A percentile compares a stretch with the other conserved stretches of the same genome.
These are phyloP conservation scores for Exophiala phaeomuriformis DNA, from an alignment of 2,329 filamentous ascomycete species.

Conservation along the genomic window DNA sequence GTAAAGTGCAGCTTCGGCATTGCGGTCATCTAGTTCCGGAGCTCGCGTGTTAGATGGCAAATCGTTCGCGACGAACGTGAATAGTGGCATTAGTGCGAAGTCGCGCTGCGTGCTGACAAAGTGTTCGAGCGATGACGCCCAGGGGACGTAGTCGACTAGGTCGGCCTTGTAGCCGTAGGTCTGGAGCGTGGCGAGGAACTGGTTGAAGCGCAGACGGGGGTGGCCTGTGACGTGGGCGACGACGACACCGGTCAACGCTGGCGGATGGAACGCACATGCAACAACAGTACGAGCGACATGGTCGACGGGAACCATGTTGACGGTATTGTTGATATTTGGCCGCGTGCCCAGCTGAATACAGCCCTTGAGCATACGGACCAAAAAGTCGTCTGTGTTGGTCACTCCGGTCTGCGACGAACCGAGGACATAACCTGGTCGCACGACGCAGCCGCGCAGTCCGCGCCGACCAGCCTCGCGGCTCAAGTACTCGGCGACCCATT, in stretches of 20 bases:
- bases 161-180: conserved; percentile 66
- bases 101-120: conserved; percentile 58
- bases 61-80: conserved; percentile 64
- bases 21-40: conserved; percentile 65
- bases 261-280: conserved; percentile 59
- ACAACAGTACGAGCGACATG: conserved; percentile 77
- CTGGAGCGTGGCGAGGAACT: conserved; percentile 64
- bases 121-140: conserved; percentile 59
- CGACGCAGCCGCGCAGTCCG: conserved; percentile 66
- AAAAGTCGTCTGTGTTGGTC: conserved; percentile 80
- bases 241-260: conserved; percentile 38
- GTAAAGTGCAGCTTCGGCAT: conserved; percentile 58
- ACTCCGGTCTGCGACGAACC: conserved; percentile 65
- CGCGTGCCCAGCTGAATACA: conserved; percentile 69
- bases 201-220: conserved; percentile 68
- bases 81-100: conserved; percentile 66
- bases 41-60: conserved; percentile 63
- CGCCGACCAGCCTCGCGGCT: conserved; percentile 69
- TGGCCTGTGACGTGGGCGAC: conserved; percentile 75
- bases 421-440: conserved; percentile 78
- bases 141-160: conserved; percentile 59
- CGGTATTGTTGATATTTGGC: conserved; percentile 73
- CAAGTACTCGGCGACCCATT: conserved; percentile 72
- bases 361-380: conserved; percentile 78
- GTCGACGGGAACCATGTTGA: conserved; percentile 82